phyloP scores from a whole-genome alignment of 148 eudicot species.

The Spergularia bocconei region DNA sequence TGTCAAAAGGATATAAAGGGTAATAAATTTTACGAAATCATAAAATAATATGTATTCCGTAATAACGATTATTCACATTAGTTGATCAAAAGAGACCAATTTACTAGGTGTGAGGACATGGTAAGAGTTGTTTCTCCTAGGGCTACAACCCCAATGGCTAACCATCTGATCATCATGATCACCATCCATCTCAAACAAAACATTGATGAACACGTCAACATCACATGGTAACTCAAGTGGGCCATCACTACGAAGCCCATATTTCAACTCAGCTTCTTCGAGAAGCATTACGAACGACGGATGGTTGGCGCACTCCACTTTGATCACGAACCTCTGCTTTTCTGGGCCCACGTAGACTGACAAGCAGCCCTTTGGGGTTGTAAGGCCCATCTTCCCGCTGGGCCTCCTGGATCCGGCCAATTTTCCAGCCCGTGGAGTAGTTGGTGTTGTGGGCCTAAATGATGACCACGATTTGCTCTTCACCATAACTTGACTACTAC shows the following conservation, averaged over 20 bases:
- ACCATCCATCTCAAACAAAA: constrained; percentile 51
- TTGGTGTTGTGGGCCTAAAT: constrained; percentile 15
- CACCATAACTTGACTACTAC: constrained; percentile 21
- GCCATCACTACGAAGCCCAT: constrained; percentile 55
- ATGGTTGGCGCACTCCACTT: constrained; percentile 49
- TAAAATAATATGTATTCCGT: too few relatives aligned
- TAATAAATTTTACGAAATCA: too few relatives aligned
- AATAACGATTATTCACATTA: too few relatives aligned
- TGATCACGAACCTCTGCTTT: constrained; percentile 63
- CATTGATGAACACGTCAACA: constrained; percentile 45
- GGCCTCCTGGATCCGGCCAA: constrained; percentile 14
- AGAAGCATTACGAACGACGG: constrained; percentile 55
- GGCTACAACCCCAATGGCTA: constrained; percentile 18
- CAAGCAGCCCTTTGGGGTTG: constrained; percentile 60
- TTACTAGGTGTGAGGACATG: constrained; percentile 34
- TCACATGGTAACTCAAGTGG: constrained; percentile 70
- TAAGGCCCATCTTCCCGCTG: not conserved
- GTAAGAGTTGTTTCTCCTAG: constrained; percentile 28
- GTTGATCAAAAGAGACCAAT: constrained; percentile 20
- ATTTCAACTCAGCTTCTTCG: constrained; percentile 69
- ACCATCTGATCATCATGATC: not conserved
- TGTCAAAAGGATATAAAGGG: too few relatives aligned
- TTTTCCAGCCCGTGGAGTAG: not conserved
- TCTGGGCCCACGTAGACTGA: constrained; percentile 75
- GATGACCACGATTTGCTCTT: constrained; percentile 45